Conservation (phyloP, 768 basidiomycete genomes). For the Cystobasidium ongulense region DNA sequence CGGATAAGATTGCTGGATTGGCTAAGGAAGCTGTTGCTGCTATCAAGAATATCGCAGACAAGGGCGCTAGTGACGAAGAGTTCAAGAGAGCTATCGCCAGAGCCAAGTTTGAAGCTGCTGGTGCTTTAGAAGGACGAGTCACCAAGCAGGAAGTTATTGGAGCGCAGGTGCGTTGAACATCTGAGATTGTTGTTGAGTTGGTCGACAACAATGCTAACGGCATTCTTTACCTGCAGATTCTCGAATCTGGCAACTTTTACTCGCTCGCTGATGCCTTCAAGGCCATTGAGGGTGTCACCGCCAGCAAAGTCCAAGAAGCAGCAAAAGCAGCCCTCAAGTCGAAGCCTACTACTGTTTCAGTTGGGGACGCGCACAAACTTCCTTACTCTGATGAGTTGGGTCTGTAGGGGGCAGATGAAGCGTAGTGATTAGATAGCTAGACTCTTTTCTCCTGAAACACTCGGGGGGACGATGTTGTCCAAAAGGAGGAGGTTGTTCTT, state of each 20-base stretch:
- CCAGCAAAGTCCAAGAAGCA: conserved; percentile 51
- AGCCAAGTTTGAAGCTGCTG: conserved; percentile 76
- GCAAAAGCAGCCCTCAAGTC: conserved; percentile 59
- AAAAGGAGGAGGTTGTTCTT: no score
- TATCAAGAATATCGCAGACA: conserved; percentile 52
- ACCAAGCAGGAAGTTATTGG: conserved; percentile 59
- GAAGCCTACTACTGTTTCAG: conserved; percentile 77
- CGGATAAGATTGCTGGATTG: conserved; percentile 57
- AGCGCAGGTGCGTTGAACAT: conserved; percentile 52
- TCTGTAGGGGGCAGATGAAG: conserved; percentile 30
- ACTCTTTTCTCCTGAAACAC: no score
- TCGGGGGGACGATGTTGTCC: no score
- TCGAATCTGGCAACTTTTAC: conserved; percentile 50
- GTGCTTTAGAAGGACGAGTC: conserved; percentile 59
- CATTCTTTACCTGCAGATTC: conserved; percentile 20
- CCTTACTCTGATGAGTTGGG: conserved; percentile 51
- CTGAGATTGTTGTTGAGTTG: neutral
- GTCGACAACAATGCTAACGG: neutral
- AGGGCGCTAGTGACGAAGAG: conserved; percentile 57
- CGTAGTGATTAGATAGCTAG: no score
- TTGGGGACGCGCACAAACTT: conserved; percentile 67
- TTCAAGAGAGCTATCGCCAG: conserved; percentile 74
- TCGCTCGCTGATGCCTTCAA: conserved; percentile 60
- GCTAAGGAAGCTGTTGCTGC: conserved; percentile 64
- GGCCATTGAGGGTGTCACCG: conserved; percentile 62